Percentiles rank a stretch among this genome's conserved stretches.
Conservation (phyloP, 2,329 filamentous ascomycete species). For the Cladosporium sp. region DNA sequence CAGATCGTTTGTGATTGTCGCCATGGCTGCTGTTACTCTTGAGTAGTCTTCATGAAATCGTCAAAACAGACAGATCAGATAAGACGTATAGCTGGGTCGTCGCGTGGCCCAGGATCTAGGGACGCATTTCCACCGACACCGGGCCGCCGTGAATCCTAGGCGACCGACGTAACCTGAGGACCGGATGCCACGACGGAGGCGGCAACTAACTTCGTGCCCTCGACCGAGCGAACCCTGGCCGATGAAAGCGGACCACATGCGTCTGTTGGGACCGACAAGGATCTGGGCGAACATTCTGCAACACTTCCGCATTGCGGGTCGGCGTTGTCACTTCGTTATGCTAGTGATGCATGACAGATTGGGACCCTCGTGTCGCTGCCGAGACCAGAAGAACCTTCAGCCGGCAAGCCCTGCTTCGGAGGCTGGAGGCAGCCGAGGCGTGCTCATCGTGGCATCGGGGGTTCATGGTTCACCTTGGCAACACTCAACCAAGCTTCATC, state of each 20-base stretch:
- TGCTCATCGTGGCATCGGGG: background rate
- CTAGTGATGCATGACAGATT: background rate
- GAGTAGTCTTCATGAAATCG: background rate
- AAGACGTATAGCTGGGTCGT: background rate
- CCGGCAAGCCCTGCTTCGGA: background rate
- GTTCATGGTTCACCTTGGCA: background rate
- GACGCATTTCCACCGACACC: constrained; percentile 5
- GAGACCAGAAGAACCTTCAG: background rate
- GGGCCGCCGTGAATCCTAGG: background rate
- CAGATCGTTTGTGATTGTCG: constrained; percentile 14
- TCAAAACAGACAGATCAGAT: constrained; percentile 9
- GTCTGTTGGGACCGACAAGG: constrained; percentile 5
- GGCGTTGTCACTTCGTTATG: background rate
- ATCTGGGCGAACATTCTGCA: background rate
- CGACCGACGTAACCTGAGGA: background rate
- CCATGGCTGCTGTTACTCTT: constrained; percentile 13
- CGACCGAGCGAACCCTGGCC: background rate
- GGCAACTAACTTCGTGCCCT: constrained; percentile 3
- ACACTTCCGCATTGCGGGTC: background rate
- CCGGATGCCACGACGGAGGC: background rate
- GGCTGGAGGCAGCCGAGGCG: background rate
- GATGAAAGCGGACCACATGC: background rate
- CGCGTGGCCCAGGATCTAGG: background rate
- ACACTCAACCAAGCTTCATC: constrained; percentile 3
- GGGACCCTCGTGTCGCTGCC: background rate